These are phyloP conservation scores for Tinospora cordifolia DNA, from an alignment of 164 flowering plant species.

Conservation along the genomic window DNA sequence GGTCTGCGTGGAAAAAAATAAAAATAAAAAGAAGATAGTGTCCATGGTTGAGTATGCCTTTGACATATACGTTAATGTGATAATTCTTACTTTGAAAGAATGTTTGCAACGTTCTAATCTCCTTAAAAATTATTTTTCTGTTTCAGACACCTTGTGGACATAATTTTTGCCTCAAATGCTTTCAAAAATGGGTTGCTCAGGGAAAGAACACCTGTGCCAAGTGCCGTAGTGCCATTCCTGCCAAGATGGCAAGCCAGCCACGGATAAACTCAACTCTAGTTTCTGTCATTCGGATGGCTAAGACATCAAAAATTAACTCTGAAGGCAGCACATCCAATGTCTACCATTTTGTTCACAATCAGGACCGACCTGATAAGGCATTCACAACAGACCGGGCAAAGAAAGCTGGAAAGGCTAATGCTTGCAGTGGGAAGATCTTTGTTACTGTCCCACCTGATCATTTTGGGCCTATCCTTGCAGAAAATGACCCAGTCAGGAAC, in stretches of 20 bases:
- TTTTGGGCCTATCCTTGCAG: constrained; percentile 84
- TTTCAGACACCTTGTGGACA: constrained; percentile 89
- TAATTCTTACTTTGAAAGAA: not conserved
- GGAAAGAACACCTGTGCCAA: constrained; percentile 71
- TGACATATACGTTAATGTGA: not conserved
- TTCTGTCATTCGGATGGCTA: constrained; percentile 61
- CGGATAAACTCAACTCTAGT: constrained; percentile 70
- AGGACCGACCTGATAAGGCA: constrained; percentile 64
- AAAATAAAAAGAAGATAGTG: too few relatives aligned
- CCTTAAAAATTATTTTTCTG: not conserved
- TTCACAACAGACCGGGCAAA: constrained; percentile 77
- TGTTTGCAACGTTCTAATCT: not conserved
- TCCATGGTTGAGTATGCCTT: not conserved
- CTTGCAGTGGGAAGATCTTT: constrained; percentile 80
- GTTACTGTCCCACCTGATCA: constrained; percentile 67
- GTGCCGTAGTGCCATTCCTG: constrained; percentile 58
- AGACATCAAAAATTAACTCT: constrained; percentile 20
- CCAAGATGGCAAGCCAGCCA: constrained; percentile 50
- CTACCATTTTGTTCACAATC: constrained; percentile 40
- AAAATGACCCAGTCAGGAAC: constrained; percentile 64
- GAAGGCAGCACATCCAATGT: constrained; percentile 26
- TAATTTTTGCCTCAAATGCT: constrained; percentile 83
- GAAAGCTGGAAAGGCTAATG: constrained; percentile 72
- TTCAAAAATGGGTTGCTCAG: constrained; percentile 67
- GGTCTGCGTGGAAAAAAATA: not conserved